Percentiles rank a stretch among this genome's conserved stretches.
Conservation (phyloP, 441 rosid genomes). For the Capsella rubella region DNA sequence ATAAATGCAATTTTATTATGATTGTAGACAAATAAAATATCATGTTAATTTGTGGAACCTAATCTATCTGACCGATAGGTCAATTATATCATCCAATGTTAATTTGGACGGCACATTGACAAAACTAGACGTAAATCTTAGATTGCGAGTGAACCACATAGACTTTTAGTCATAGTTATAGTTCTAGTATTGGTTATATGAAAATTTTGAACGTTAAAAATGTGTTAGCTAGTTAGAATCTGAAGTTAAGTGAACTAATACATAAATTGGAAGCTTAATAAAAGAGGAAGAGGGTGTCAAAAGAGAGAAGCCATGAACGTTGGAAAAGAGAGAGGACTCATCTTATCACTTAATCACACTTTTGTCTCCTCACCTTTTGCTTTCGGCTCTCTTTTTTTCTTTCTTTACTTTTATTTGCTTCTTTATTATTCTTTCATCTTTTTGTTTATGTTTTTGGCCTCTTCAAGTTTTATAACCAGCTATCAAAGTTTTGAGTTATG, state of each 20-base stretch:
- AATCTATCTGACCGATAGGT: background rate
- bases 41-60: background rate
- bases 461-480: constrained; percentile 18
- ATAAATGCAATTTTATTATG: background rate
- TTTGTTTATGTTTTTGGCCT: background rate
- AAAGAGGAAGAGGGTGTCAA: background rate
- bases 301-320: constrained; percentile 23
- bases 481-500: constrained; percentile 2
- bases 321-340: constrained; percentile 34
- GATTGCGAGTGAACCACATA: no score
- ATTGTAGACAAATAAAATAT: background rate
- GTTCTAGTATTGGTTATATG: no score
- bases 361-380: constrained; percentile 40
- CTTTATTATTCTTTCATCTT: constrained; percentile 12
- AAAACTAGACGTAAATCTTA: no score
- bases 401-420: constrained; percentile 20
- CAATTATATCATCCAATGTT: background rate
- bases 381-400: constrained; percentile 39
- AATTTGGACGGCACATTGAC: background rate
- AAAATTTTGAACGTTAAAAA: background rate
- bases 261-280: background rate
- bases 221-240: background rate
- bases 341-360: constrained; percentile 40
- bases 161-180: background rate
- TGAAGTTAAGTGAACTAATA: background rate